These are phyloP conservation scores for Ascochyta fabae DNA, from an alignment of 2,329 filamentous ascomycete species.

Conservation along the genomic window DNA sequence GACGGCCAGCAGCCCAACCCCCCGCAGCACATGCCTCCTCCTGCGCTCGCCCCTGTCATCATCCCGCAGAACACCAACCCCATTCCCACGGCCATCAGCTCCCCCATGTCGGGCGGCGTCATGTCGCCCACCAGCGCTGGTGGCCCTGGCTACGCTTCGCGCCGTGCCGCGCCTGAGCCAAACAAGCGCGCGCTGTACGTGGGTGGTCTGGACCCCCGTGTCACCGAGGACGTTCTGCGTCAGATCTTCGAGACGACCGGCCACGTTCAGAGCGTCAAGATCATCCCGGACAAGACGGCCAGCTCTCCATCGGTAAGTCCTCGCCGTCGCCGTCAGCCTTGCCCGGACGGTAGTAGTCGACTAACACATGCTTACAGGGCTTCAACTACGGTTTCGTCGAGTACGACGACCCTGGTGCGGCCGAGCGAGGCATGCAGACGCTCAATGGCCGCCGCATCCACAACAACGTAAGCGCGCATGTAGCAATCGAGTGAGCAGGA, in stretches of 20 bases:
- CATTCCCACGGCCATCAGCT: slow-evolving; percentile 90
- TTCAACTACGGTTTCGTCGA: slow-evolving; percentile 99
- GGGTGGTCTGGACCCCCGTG: slow-evolving; percentile 89
- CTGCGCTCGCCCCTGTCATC: slow-evolving; percentile 79
- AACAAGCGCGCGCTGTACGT: slow-evolving; percentile 98
- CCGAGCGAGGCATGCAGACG: slow-evolving; percentile 96
- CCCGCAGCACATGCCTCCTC: slow-evolving; percentile 86
- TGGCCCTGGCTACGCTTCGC: slow-evolving; percentile 71
- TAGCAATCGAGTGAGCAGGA: slow-evolving; percentile 16
- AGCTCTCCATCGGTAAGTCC: slow-evolving; percentile 55
- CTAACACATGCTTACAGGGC: slow-evolving; percentile 66
- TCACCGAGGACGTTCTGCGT: slow-evolving; percentile 93
- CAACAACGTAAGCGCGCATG: slow-evolving; percentile 73
- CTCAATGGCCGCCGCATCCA: slow-evolving; percentile 95
- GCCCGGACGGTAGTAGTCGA: neutral
- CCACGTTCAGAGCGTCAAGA: slow-evolving; percentile 98
- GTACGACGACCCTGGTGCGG: slow-evolving; percentile 95
- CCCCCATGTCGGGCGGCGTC: slow-evolving; percentile 78
- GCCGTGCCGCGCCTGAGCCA: slow-evolving; percentile 92
- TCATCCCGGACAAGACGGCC: slow-evolving; percentile 99
- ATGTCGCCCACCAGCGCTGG: slow-evolving; percentile 81
- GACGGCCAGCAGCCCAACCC: slow-evolving; percentile 60
- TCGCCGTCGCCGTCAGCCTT: slow-evolving; percentile 12
- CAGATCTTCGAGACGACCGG: slow-evolving; percentile 99
- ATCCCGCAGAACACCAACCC: slow-evolving; percentile 97